Evolutionary conservation across 176 grass and related monocot genomes (phyloP), one percentile per base, ranked within the genome.

Genomic region (Tuctoria greenei): DNA sequence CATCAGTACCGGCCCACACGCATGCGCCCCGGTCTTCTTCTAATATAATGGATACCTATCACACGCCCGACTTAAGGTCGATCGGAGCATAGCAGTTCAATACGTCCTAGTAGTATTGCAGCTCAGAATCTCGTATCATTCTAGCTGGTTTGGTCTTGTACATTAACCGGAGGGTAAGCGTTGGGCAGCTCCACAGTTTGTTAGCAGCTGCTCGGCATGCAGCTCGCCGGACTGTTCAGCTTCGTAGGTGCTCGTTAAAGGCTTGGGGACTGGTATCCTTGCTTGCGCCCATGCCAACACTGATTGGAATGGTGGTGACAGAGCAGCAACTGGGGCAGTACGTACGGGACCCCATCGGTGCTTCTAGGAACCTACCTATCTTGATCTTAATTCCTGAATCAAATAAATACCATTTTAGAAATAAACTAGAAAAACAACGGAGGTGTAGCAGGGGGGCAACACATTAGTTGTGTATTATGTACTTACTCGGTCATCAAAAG

Each of bases 21-120:
- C 47, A 6, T 75, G 63, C 78, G 36, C 36, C 43, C 58, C 65
- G 72, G 84, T 70, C 72, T 64, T 58, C 37, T 26, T 73, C 62
- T 51, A 73, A 62, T 21, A 26, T 51, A 73, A 62, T 21, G 37
- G 64, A 12, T 28, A 4, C 10, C 2, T 1, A 2, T 4, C 24
- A 51, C 52, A 39, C 20, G 10, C 42, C 64, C 64, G 49, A 17
- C 45, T 17, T 20, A 20, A 20, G 4, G 47, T 50, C 7, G 47
- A 50, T 50, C 17, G 46, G 16, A 6, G 46, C 46, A 18, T 6
- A 18, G 47, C 7, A 51, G 17, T 16, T 51, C 17, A 51, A 51
- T 20, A 20, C 17, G 17, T 17, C 49, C 31, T 31, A 31, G 4
- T 20, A 1, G 49, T 20, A 5, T 16, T 51, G 49, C 49, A 51